Evolutionary conservation across 164 flowering plant species (phyloP).

Genomic region (Tetracentron sinense): DNA sequence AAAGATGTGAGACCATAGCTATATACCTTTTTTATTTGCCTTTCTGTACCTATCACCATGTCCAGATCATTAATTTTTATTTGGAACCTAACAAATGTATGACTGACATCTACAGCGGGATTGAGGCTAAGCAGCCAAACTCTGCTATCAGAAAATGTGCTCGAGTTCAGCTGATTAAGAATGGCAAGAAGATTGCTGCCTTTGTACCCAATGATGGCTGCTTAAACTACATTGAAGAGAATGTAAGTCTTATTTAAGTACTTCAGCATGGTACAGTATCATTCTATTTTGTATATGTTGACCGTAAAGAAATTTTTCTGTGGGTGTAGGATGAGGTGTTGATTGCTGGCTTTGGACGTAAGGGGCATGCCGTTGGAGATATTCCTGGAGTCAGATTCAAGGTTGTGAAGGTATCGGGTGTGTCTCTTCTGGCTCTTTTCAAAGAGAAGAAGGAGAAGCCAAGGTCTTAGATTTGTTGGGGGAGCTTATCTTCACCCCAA

Average conservation of each 20-base stretch:
- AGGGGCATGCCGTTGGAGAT: conserved; percentile 88
- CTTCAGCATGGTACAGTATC: background rate
- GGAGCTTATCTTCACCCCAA: background rate
- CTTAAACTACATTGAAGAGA: conserved; percentile 80
- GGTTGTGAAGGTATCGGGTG: conserved; percentile 85
- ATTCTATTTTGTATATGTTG: background rate
- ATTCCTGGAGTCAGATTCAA: conserved; percentile 86
- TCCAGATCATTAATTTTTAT: background rate
- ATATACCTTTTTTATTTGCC: background rate
- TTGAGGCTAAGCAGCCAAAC: conserved; percentile 85
- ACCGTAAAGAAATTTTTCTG: background rate
- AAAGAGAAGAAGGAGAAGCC: conserved; percentile 91
- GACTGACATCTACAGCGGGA: conserved; percentile 41
- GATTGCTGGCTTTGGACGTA: conserved; percentile 88
- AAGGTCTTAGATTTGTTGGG: conserved; percentile 49
- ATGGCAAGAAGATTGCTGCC: conserved; percentile 90
- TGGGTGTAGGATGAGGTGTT: conserved; percentile 65
- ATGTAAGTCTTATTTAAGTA: conserved; percentile 37
- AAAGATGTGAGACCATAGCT: conserved; percentile 51
- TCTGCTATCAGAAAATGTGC: conserved; percentile 86
- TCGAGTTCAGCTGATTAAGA: conserved; percentile 72
- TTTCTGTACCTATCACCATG: background rate
- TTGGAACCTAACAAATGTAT: background rate
- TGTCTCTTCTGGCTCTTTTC: conserved; percentile 75
- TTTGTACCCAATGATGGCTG: conserved; percentile 89